Conservation (phyloP, 129 eudicot genomes). For the Logfia minima region DNA sequence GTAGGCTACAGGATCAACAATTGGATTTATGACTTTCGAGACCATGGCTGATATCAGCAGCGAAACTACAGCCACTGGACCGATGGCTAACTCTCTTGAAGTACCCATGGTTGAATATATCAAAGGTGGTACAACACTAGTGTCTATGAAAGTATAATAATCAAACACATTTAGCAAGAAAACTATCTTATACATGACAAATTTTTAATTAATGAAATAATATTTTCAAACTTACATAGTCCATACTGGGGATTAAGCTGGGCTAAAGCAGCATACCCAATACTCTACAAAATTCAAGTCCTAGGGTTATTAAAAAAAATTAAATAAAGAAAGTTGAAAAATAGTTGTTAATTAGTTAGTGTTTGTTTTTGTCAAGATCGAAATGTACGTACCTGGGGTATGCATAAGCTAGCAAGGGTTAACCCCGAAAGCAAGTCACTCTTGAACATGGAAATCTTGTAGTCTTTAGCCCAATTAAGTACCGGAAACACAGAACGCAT, state of each 20-base stretch:
- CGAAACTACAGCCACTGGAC: conserved; percentile 93
- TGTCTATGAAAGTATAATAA: conserved; percentile 36
- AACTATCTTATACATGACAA: neutral
- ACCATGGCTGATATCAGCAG: conserved; percentile 63
- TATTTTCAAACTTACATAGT: conserved; percentile 55
- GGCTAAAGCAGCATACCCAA: conserved; percentile 81
- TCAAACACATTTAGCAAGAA: neutral
- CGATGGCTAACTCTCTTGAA: conserved; percentile 84
- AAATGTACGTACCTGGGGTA: conserved; percentile 54
- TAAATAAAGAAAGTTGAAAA: neutral
- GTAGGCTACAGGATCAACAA: conserved; percentile 52
- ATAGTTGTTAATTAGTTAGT: neutral
- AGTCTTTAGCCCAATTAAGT: conserved; percentile 52
- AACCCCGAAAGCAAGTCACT: conserved; percentile 58
- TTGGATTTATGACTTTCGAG: conserved; percentile 54
- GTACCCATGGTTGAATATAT: conserved; percentile 84
- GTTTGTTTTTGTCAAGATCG: conserved; percentile 8
- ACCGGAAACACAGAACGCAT: conserved; percentile 49
- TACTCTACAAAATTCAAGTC: conserved; percentile 46
- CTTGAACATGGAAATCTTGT: conserved; percentile 54
- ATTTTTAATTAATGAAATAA: neutral
- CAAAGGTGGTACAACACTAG: conserved; percentile 87
- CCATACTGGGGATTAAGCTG: conserved; percentile 84
- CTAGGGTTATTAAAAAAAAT: neutral
- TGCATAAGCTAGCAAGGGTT: conserved; percentile 68